Conservation (phyloP, 768 basidiomycete species). For the Amanita fuliginea region DNA sequence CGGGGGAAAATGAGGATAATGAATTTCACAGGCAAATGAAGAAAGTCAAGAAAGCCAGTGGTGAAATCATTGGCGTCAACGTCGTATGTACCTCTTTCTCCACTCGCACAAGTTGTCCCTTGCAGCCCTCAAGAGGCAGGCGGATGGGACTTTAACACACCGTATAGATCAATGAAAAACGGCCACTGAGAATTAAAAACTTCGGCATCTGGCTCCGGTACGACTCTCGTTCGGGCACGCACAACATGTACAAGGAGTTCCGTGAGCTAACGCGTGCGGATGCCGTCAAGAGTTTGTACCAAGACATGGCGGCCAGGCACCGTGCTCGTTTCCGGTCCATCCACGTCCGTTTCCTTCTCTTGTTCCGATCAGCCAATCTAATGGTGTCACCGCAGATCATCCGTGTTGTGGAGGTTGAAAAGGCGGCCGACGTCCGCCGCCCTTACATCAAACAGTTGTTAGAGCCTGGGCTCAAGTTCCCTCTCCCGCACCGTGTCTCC, state of each 20-base stretch:
- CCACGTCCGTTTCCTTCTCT: slow-evolving; percentile 49
- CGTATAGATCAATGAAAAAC: slow-evolving; percentile 91
- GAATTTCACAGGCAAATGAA: slow-evolving; percentile 63
- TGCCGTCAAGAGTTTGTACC: slow-evolving; percentile 94
- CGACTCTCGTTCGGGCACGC: slow-evolving; percentile 98
- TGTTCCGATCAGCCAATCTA: background rate
- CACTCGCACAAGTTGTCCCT: slow-evolving; percentile 26
- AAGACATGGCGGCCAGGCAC: slow-evolving; percentile 99
- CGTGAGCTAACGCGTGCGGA: slow-evolving; percentile 90
- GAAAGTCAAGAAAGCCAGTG: slow-evolving; percentile 99
- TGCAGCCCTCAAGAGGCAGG: slow-evolving; percentile 82
- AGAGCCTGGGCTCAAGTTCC: slow-evolving; percentile 88
- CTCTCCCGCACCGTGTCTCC: slow-evolving; percentile 80
- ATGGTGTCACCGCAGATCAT: slow-evolving; percentile 54
- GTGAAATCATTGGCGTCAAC: slow-evolving; percentile 98
- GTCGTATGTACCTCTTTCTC: slow-evolving; percentile 60
- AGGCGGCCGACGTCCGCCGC: slow-evolving; percentile 84
- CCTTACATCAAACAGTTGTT: slow-evolving; percentile 98
- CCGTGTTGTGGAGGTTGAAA: slow-evolving; percentile 93
- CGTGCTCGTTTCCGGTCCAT: slow-evolving; percentile 99
- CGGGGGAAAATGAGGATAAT: background rate
- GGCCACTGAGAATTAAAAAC: slow-evolving; percentile 98
- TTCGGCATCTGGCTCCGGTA: slow-evolving; percentile 99
- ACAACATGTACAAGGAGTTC: slow-evolving; percentile 99
- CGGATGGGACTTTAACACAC: slow-evolving; percentile 55